A percentile compares a stretch with the other conserved stretches of the same genome.
Evolutionary conservation across 805 yeast genomes (phyloP).

Genomic region (Blastobotrys chiropterorum): DNA sequence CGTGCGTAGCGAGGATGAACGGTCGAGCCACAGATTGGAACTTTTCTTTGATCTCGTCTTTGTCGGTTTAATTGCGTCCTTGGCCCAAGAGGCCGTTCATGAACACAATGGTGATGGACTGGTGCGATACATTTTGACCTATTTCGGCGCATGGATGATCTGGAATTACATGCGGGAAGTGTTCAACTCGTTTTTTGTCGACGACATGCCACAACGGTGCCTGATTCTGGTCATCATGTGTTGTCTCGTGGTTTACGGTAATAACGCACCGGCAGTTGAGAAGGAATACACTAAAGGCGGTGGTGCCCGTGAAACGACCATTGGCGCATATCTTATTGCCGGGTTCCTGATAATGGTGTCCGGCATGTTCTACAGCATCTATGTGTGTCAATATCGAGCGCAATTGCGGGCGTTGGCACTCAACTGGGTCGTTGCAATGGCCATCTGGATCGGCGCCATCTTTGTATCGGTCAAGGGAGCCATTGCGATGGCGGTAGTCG

Average conservation of each 20-base stretch:
- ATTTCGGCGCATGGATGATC: conserved; percentile 54
- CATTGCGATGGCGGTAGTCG: conserved; percentile 39
- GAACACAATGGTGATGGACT: conserved; percentile 44
- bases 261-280: conserved; percentile 38
- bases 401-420: conserved; percentile 42
- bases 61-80: conserved; percentile 56
- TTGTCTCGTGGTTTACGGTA: conserved; percentile 46
- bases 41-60: conserved; percentile 57
- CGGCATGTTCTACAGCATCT: conserved; percentile 38
- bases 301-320: conserved; percentile 24
- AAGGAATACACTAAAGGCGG: conserved; percentile 35
- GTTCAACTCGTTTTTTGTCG: conserved; percentile 56
- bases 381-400: conserved; percentile 38
- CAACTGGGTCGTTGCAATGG: conserved; percentile 31
- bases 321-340: conserved; percentile 45
- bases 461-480: conserved; percentile 42
- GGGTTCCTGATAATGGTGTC: conserved; percentile 36
- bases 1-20: conserved; percentile 49
- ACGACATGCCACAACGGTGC: conserved; percentile 49
- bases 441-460: conserved; percentile 48
- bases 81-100: conserved; percentile 49
- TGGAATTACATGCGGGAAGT: conserved; percentile 63
- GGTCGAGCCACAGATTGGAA: conserved; percentile 47
- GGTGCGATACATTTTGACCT: conserved; percentile 43
- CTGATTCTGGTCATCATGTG: conserved; percentile 49